phyloP scores from a whole-genome alignment of 352 stramenopile genomes.

The Globisporangium cederbergense region DNA sequence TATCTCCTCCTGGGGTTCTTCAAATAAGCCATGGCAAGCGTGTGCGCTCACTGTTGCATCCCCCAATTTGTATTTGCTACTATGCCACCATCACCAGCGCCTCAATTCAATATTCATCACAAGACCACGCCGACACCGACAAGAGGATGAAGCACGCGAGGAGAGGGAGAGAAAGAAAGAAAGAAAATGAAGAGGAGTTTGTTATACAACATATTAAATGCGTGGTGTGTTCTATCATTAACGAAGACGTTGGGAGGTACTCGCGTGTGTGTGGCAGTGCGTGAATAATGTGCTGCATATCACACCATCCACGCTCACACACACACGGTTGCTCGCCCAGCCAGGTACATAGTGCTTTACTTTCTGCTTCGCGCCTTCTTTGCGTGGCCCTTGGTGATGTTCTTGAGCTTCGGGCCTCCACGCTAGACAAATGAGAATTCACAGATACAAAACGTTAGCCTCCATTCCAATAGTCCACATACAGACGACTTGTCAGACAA shows the following conservation, averaged over 20 bases:
- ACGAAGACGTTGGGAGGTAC: neutral
- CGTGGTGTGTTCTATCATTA: conserved; percentile 15
- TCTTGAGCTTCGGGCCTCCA: conserved; percentile 54
- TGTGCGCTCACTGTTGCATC: neutral
- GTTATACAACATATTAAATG: conserved; percentile 19
- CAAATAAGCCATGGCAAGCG: conserved; percentile 14
- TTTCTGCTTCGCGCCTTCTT: conserved; percentile 61
- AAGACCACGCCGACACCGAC: neutral
- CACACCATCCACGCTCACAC: neutral
- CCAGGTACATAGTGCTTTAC: conserved; percentile 25
- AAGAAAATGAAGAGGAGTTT: conserved; percentile 8
- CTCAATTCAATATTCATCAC: neutral
- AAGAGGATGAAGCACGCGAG: too few species aligned
- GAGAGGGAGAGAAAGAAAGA: neutral
- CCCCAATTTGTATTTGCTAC: neutral
- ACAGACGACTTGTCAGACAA: neutral
- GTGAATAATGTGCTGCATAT: neutral
- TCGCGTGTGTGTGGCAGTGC: too few species aligned
- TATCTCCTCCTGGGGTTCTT: neutral
- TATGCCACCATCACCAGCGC: neutral
- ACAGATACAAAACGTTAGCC: conserved; percentile 2
- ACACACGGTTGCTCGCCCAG: neutral
- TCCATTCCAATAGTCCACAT: conserved; percentile 3
- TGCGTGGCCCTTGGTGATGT: conserved; percentile 65
- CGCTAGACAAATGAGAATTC: conserved; percentile 5